These are phyloP conservation scores for Yamadazyma takamatsuzukensis DNA, from an alignment of 805 yeast species.

Conservation along the genomic window DNA sequence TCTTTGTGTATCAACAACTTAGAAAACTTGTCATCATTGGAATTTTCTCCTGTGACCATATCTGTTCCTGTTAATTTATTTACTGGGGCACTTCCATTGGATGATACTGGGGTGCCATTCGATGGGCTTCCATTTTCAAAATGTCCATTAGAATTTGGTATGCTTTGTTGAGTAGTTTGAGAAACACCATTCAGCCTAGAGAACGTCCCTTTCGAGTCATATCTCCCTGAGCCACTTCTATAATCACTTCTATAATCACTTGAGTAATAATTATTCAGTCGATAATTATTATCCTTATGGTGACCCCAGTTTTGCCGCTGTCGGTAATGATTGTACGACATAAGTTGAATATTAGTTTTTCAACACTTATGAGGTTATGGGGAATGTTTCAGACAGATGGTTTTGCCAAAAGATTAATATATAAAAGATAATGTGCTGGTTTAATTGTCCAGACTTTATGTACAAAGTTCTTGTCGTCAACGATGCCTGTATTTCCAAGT, in stretches of 20 bases:
- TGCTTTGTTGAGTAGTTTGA: too few species aligned
- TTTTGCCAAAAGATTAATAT: too few species aligned
- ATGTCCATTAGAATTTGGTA: neutral
- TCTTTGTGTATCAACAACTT: conserved; percentile 29
- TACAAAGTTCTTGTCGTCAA: too few species aligned
- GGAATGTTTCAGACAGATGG: too few species aligned
- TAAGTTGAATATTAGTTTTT: too few species aligned
- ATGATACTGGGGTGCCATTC: neutral
- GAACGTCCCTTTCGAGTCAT: too few species aligned
- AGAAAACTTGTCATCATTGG: conserved; percentile 24
- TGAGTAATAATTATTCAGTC: conserved; percentile 3
- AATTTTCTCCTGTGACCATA: conserved; percentile 29
- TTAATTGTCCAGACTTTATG: too few species aligned
- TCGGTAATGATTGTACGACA: conserved; percentile 3
- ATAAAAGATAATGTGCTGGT: too few species aligned
- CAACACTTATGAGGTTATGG: too few species aligned
- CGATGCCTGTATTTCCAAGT: too few species aligned
- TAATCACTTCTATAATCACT: neutral
- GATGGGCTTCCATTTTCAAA: neutral
- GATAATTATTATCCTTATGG: conserved; percentile 2
- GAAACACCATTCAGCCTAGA: too few species aligned
- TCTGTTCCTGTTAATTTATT: conserved; percentile 43
- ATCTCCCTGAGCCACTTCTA: too few species aligned
- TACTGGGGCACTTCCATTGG: conserved; percentile 15
- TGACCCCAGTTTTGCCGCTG: conserved; percentile 1